Evolutionary conservation across 257 asterid genomes (phyloP).

Genomic region (Euphrasia confusa): DNA sequence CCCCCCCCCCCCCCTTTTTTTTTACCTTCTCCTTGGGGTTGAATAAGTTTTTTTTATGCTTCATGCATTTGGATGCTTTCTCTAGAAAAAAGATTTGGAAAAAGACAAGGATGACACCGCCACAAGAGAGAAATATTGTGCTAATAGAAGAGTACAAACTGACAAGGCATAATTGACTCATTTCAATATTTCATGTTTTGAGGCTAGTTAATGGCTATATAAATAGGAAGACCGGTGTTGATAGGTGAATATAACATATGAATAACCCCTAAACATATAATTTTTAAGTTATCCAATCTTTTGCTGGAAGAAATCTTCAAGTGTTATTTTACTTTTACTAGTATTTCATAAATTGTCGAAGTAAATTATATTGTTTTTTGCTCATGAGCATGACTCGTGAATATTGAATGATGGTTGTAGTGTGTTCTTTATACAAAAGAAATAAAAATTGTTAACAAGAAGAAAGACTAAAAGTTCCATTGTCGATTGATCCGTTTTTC

Average conservation of each 20-base stretch:
- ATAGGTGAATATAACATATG: background rate
- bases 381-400: background rate
- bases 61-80: conserved; percentile 18
- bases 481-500: background rate
- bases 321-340: background rate
- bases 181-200: background rate
- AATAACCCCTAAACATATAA: background rate
- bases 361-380: background rate
- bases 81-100: background rate
- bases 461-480: background rate
- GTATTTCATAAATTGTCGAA: background rate
- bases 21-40: conserved; percentile 20
- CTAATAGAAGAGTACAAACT: too few relatives aligned
- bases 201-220: background rate
- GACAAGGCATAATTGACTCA: background rate
- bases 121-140: background rate
- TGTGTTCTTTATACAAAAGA: background rate
- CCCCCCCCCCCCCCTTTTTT: background rate
- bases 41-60: conserved; percentile 14
- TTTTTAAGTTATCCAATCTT: background rate
- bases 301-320: background rate
- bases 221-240: background rate
- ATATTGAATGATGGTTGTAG: background rate
- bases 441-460: background rate
- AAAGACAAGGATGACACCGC: background rate